These are phyloP conservation scores for Eutrema yunnanense DNA, from an alignment of 345 rosid genomes.

Conservation along the genomic window DNA sequence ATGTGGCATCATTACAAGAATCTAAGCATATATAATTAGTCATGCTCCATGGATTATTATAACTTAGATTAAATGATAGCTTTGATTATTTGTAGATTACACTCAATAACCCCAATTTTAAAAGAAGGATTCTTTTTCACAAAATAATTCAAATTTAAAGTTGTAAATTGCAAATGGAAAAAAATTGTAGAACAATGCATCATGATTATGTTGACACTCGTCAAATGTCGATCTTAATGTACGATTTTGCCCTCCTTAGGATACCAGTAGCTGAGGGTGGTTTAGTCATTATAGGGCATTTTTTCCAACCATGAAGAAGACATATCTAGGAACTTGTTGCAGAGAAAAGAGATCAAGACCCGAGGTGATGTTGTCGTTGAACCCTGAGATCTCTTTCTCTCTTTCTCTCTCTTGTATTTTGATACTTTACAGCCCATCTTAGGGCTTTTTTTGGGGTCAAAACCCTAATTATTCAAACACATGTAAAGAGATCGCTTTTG, in stretches of 20 bases:
- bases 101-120: neutral
- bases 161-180: neutral
- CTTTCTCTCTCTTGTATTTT: neutral
- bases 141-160: neutral
- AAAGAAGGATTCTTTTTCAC: neutral
- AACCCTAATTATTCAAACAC: conserved; percentile 29
- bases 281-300: conserved; percentile 8
- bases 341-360: conserved; percentile 40
- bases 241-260: neutral
- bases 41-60: conserved; percentile 15
- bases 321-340: conserved; percentile 76
- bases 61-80: neutral
- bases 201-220: conserved; percentile 21
- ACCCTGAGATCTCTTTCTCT: conserved; percentile 16
- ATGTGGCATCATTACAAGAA: conserved; percentile 22
- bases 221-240: neutral
- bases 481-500: neutral
- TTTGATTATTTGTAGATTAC: neutral
- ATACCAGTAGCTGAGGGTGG: conserved; percentile 13
- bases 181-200: conserved; percentile 15
- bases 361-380: conserved; percentile 54
- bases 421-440: conserved; percentile 26
- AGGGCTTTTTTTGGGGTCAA: conserved; percentile 24
- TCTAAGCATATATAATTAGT: conserved; percentile 20
- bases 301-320: conserved; percentile 22